Evolutionary conservation across 805 yeast genomes (phyloP).

Genomic region (Grigorovia transvaalensis): DNA sequence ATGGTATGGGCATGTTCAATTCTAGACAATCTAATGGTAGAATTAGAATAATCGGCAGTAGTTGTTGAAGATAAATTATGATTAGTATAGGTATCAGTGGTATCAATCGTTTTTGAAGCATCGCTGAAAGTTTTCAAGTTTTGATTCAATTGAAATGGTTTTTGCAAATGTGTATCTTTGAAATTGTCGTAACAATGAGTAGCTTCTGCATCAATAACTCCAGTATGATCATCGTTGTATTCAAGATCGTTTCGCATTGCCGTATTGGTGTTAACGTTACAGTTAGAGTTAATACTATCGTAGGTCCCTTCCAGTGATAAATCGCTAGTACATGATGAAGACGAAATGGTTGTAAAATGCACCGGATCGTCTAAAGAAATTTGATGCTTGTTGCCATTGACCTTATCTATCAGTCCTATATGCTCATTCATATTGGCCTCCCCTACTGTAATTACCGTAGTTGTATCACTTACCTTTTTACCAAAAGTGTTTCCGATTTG

Average conservation of each 20-base stretch:
- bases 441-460: background rate
- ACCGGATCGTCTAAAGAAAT: constrained; percentile 2
- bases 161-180: background rate
- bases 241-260: background rate
- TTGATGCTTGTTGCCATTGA: background rate
- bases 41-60: constrained; percentile 18
- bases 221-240: background rate
- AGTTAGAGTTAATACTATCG: background rate
- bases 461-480: background rate
- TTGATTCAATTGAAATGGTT: background rate
- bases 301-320: background rate
- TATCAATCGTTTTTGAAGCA: background rate
- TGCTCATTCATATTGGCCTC: background rate
- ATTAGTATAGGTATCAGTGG: background rate
- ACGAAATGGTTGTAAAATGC: constrained; percentile 3
- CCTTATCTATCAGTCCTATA: background rate
- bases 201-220: background rate
- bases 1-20: constrained; percentile 6
- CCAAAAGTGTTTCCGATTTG: background rate
- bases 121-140: background rate
- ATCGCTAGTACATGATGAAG: constrained; percentile 5
- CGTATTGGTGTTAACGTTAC: background rate
- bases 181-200: background rate
- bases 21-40: constrained; percentile 18
- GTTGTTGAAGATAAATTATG: constrained; percentile 1